Evolutionary conservation across 176 grass and related monocot genomes (phyloP), one percentile per base, ranked within the genome.

Genomic region (Aechmea fasciata): DNA sequence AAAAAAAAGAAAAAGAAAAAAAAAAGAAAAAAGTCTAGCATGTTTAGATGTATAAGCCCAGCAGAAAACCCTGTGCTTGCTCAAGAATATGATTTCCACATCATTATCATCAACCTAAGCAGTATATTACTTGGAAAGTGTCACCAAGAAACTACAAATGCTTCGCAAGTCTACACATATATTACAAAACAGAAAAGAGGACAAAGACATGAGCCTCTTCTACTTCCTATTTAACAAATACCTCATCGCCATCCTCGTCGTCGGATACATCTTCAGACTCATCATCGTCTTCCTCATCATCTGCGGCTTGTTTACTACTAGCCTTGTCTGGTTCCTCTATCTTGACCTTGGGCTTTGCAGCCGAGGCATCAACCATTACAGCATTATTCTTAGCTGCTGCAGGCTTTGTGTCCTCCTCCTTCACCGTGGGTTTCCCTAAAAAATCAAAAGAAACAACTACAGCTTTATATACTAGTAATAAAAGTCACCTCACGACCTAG

Each of bases 351-450:
- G 78, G 10, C 74, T 91, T 86, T 10, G 78, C 52, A 57, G 71
- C 77, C 20, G 73, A 33, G 23, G 75, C 72, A 23, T 13, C 71
- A 10, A 67, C 62, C 51, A 72, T 81, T 6, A 10, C 18, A 62
- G 13, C 65, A 57, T 61, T 61, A 47, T 28, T 12, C 76, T 72
- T 84, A 65, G 5, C 66, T 53, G 72, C 70, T 10, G 51, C 28
- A 66, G 51, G 64, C 49, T 83, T 83, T 22, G 74, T 12, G 49
- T 63, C 14, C 52, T 79, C 82, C 50, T 69, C 78, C 69, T 91
- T 91, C 3, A 3, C 75, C 17, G 48, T 64, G 49, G 48, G 29
- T 82, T 88, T 86, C 69, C 80, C 85, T 96, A 50, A 52, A 13
- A 66, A 79, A 50, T 48, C 11, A 12, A 13, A 51, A 50, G 12